These are phyloP conservation scores for Chlamydomonas applanata DNA, from an alignment of 139 green algal genomes.

Conservation along the genomic window DNA sequence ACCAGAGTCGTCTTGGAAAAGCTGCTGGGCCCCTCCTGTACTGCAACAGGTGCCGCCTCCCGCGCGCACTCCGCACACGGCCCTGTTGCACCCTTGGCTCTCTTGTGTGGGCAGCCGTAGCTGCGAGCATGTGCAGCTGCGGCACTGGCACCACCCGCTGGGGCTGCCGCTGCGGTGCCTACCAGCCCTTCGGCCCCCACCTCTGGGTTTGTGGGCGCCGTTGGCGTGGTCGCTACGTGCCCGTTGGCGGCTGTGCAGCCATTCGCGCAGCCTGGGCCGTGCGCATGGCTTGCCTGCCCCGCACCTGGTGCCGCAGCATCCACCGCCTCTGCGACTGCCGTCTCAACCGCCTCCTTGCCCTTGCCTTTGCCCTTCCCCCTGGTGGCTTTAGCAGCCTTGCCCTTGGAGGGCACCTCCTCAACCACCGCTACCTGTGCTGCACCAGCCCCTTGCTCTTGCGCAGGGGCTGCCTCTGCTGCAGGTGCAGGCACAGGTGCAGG, in stretches of 20 bases:
- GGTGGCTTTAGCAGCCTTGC: not conserved
- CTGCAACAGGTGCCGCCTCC: not conserved
- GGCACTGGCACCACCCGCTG: not conserved
- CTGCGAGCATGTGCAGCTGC: not conserved
- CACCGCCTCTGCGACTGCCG: no score
- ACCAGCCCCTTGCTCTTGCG: not conserved
- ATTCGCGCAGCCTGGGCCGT: constrained; percentile 6
- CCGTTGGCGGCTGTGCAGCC: not conserved
- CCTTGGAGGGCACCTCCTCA: no score
- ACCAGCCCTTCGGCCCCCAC: no score
- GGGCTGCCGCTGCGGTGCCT: not conserved
- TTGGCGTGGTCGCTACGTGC: not conserved
- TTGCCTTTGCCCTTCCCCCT: not conserved
- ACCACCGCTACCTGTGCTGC: not conserved
- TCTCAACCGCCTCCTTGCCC: not conserved
- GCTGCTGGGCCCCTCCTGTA: no score
- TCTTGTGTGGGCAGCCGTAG: not conserved
- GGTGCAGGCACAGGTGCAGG: no score
- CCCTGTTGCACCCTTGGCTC: not conserved
- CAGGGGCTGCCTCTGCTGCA: not conserved
- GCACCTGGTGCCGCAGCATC: no score
- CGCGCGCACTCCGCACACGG: not conserved
- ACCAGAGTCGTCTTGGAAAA: constrained; percentile 82
- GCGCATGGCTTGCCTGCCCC: constrained; percentile 7
- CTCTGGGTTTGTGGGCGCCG: no score